Percentiles rank a stretch among this genome's conserved stretches.
phyloP scores from a whole-genome alignment of 139 green algal species.

The Auxenochlorella protothecoides region DNA sequence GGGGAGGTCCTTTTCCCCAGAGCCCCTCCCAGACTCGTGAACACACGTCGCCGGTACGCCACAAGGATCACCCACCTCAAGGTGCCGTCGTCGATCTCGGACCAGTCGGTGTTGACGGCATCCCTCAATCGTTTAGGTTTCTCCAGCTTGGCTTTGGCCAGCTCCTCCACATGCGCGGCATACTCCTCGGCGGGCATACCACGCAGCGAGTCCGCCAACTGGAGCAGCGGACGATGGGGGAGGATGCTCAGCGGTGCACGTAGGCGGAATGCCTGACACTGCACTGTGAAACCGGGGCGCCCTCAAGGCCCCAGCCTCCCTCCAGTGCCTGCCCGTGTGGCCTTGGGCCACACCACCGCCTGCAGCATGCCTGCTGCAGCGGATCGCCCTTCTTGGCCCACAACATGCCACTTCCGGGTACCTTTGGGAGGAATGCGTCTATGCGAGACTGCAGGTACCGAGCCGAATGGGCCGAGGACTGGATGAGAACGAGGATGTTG shows the following conservation, averaged over 20 bases:
- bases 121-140: slow-evolving; percentile 59
- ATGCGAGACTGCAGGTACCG: slow-evolving; percentile 44
- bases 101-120: slow-evolving; percentile 31
- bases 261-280: not conserved
- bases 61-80: slow-evolving; percentile 4
- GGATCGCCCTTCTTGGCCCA: too few species aligned
- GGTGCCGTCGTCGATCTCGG: slow-evolving; percentile 39
- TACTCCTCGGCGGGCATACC: slow-evolving; percentile 26
- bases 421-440: slow-evolving; percentile 50
- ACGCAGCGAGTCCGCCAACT: slow-evolving; percentile 21
- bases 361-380: too few species aligned
- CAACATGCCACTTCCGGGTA: not conserved
- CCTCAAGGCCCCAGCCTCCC: not conserved
- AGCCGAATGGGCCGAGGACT: slow-evolving; percentile 43
- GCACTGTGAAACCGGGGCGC: not conserved
- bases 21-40: too few species aligned
- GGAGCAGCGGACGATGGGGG: not conserved
- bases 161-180: slow-evolving; percentile 43
- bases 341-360: too few species aligned
- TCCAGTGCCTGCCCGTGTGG: too few species aligned
- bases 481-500: slow-evolving; percentile 44
- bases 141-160: slow-evolving; percentile 69
- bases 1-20: too few species aligned
- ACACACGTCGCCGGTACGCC: too few species aligned
- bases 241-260: not conserved